Evolutionary conservation across 129 eudicot genomes (phyloP), one percentile per base, ranked within the genome.

Genomic region (Sambucus nigra): DNA sequence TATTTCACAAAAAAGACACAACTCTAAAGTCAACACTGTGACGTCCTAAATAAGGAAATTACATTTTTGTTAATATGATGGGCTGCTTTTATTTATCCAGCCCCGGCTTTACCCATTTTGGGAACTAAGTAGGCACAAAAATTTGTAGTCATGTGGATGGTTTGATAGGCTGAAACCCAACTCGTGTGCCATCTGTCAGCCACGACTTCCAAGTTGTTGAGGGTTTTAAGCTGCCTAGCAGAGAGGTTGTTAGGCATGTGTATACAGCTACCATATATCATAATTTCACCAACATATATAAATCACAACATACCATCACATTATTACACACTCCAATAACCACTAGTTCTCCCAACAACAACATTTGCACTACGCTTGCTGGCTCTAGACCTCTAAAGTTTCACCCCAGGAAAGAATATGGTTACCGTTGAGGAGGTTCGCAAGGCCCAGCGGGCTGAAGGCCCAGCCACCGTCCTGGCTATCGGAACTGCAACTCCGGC

Each of bases 381-480:
- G n/a, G n/a, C n/a, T n/a, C 31, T 13, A 27, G 42, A n/a, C 23
- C 40, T 7, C 19, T 24, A 0, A 23, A 48, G 0, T 6, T 25
- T 60, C 14, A 5, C 32, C 19, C 6, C 1, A 0, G 14, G 22
- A 56, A 53, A 53, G 16, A 56, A 53, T 47, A 85, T 85, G 91
- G 70, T 72, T 29, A 78, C 69, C 7, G 67, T 86, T 2, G 64
- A 59, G 55, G 95, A 86, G 69, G 50, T 77, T 16, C 53, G 73
- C 5, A 71, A 73, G 19, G 65, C 77, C 2, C 87, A 78, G 7
- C 64, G 83, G 23, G 87, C 92, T 0, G 75, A 78, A 44, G 94
- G 94, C 10, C 81, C 84, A 7, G 94, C 94, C 17, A 72, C 79
- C 5, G 27, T 84, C 24, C 9, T 86, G 69, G 95, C 94, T 11